A percentile compares a stretch with the other conserved stretches of the same genome.
These are phyloP conservation scores for Mycena epipterygia DNA, from an alignment of 768 basidiomycete species.

Conservation along the genomic window DNA sequence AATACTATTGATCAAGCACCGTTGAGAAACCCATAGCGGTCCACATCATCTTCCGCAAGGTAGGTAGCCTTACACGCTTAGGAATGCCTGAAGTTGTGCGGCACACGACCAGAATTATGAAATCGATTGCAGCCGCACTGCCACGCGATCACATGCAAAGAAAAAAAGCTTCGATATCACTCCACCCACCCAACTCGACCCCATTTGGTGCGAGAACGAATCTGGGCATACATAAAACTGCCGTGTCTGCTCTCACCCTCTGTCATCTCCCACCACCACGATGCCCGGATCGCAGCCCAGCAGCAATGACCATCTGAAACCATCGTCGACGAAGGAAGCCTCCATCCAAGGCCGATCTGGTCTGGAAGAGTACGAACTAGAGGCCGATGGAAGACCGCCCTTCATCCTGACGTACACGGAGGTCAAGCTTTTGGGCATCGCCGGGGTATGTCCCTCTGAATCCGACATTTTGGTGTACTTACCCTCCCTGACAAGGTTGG, in stretches of 20 bases:
- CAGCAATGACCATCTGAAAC: background rate
- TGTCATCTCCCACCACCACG: background rate
- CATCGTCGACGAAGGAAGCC: background rate
- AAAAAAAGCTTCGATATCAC: too few relatives aligned
- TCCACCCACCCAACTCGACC: too few relatives aligned
- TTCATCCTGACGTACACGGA: constrained; percentile 57
- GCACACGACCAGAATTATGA: too few relatives aligned
- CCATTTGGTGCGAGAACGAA: too few relatives aligned
- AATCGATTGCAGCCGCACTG: too few relatives aligned
- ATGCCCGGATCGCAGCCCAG: constrained; percentile 3
- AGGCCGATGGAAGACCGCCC: constrained; percentile 38
- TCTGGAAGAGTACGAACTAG: constrained; percentile 18
- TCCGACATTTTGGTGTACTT: background rate
- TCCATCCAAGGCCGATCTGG: background rate
- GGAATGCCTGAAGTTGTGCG: too few relatives aligned
- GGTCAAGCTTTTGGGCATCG: constrained; percentile 71
- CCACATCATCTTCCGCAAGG: too few relatives aligned
- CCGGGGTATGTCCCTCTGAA: constrained; percentile 61
- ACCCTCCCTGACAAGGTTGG: constrained; percentile 61
- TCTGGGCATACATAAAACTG: too few relatives aligned
- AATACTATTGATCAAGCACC: too few relatives aligned
- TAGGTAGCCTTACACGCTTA: too few relatives aligned
- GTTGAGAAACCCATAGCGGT: too few relatives aligned
- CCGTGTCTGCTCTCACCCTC: background rate
- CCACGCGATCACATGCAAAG: too few relatives aligned